Conservation (phyloP, 148 eudicot genomes). For the Rhododendron williamsianum region DNA sequence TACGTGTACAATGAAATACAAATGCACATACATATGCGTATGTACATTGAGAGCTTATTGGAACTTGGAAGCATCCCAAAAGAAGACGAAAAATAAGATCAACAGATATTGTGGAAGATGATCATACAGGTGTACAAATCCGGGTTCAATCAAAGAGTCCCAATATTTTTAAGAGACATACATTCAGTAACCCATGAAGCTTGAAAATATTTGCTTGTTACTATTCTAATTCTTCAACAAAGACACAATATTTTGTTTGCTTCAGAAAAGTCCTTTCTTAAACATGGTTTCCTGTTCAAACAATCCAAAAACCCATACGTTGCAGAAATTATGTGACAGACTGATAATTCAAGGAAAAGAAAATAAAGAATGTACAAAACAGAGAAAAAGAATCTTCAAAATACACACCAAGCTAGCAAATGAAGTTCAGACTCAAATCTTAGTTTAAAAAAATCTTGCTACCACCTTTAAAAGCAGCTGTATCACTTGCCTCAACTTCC, state of each 20-base stretch:
- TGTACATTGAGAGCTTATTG: not conserved
- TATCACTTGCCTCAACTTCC: slow-evolving; percentile 50
- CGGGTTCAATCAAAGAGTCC: not conserved
- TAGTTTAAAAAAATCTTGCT: not conserved
- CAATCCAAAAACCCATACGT: not conserved
- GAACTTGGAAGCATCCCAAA: not conserved
- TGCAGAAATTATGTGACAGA: not conserved
- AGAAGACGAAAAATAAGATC: not conserved
- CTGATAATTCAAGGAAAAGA: not conserved
- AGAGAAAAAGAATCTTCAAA: not conserved
- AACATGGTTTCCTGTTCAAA: not conserved
- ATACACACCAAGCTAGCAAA: not conserved
- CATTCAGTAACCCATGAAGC: not conserved
- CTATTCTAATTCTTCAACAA: not conserved
- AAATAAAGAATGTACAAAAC: not conserved
- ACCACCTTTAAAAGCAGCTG: slow-evolving; percentile 52
- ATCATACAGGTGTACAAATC: not conserved
- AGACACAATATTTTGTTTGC: not conserved
- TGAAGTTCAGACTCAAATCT: not conserved
- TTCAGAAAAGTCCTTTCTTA: not conserved
- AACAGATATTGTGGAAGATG: not conserved
- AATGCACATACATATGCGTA: not conserved
- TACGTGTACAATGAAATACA: not conserved
- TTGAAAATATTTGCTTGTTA: not conserved
- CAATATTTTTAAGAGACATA: not conserved